phyloP scores from a whole-genome alignment of 352 stramenopile genomes.

The Pythium biforme region DNA sequence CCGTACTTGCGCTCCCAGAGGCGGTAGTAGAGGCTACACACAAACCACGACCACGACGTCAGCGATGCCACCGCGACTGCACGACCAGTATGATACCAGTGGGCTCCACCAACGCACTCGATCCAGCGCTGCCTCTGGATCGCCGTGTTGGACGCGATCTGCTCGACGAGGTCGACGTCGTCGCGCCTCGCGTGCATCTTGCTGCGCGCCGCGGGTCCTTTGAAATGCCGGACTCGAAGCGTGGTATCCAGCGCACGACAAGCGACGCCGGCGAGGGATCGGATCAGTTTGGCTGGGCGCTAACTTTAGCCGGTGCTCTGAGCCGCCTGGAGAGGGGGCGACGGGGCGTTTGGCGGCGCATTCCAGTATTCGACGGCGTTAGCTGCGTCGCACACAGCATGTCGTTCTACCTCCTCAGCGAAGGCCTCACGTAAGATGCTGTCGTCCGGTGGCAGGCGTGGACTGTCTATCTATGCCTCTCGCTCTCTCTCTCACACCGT shows the following conservation, averaged over 20 bases:
- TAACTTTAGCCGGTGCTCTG: background rate
- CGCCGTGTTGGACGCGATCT: constrained; percentile 40
- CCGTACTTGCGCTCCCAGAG: constrained; percentile 64
- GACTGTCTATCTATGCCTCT: too few species aligned
- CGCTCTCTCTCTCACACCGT: background rate
- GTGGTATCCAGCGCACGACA: too few species aligned
- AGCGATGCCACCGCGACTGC: background rate
- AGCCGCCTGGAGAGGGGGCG: too few species aligned
- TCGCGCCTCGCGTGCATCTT: constrained; percentile 3
- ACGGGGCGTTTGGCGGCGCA: too few species aligned
- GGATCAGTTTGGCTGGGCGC: background rate
- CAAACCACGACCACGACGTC: background rate
- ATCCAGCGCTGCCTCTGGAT: constrained; percentile 57
- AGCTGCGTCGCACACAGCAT: too few species aligned
- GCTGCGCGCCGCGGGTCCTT: too few species aligned
- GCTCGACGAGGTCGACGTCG: constrained; percentile 47
- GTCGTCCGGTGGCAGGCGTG: background rate
- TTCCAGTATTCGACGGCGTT: too few species aligned
- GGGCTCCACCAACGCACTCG: constrained; percentile 52
- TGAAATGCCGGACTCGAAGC: too few species aligned
- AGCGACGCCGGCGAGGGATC: too few species aligned
- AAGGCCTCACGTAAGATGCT: constrained; percentile 55
- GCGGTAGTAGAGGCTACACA: constrained; percentile 45
- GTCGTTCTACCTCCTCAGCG: constrained; percentile 72
- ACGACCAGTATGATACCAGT: too few species aligned